Evolutionary conservation across 73 alveolate genomes (phyloP).

Genomic region (Paramecium sexaurelia): DNA sequence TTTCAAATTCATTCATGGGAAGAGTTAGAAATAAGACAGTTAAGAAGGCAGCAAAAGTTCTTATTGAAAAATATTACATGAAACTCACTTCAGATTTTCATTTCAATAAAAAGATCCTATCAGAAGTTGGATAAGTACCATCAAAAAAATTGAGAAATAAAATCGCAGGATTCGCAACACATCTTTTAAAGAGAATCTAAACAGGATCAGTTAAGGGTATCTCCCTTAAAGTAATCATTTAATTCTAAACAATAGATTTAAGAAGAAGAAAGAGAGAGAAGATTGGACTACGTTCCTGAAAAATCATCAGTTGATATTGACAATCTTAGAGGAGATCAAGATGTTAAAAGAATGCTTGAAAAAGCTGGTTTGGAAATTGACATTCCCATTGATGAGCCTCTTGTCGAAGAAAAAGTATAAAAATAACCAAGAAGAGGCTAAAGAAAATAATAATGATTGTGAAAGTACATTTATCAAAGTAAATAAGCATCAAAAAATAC

Average conservation of each 20-base stretch:
- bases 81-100: constrained; percentile 96
- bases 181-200: constrained; percentile 95
- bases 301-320: constrained; percentile 65
- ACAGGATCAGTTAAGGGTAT: constrained; percentile 98
- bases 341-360: constrained; percentile 62
- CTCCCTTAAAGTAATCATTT: constrained; percentile 90
- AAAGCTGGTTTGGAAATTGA: constrained; percentile 59
- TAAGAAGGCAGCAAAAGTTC: constrained; percentile 95
- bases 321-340: constrained; percentile 56
- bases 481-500: constrained; percentile 4
- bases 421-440: constrained; percentile 42
- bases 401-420: background rate
- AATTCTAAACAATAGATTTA: constrained; percentile 90
- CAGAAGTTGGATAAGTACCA: constrained; percentile 93
- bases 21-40: constrained; percentile 98
- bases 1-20: constrained; percentile 79
- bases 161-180: constrained; percentile 96
- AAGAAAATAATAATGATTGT: constrained; percentile 25
- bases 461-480: constrained; percentile 16
- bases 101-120: constrained; percentile 95
- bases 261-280: constrained; percentile 79
- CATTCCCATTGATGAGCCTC: constrained; percentile 32
- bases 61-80: constrained; percentile 93
- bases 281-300: constrained; percentile 71
- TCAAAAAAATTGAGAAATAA: constrained; percentile 93